Evolutionary conservation across 2,329 filamentous ascomycete genomes (phyloP), one percentile per base, ranked within the genome.

Genomic region (Pseudogymnoascus sp.): DNA sequence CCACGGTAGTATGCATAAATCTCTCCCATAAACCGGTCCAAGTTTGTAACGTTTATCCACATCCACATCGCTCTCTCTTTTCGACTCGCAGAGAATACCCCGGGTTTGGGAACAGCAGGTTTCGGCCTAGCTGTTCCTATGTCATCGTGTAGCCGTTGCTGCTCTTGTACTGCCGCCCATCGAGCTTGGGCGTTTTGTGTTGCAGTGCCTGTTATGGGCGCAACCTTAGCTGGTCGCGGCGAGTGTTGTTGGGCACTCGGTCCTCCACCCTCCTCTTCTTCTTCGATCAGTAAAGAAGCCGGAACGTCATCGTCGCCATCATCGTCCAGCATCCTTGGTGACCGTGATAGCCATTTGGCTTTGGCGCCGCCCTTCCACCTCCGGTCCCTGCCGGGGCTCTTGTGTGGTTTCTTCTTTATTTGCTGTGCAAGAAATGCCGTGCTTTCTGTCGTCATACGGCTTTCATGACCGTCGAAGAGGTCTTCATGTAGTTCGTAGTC

Each of bases 21-120:
- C 51, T 89, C 83, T 63, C 80, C 79, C 66, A 91, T 77, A 70
- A 90, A 90, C 62, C 83, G 83, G 71, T 91, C 88, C 63, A 91
- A 73, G 69, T 90, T 88, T 63, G 83, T 81, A 40, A 89, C 86
- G 69, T 90, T 90, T 16, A 86, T 84, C 85, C 87, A 91, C 66
- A 84, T 80, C 84, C 86, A 90, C 79, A 90, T 81, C 18, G 88
- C 88, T 70, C 84, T 86, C 68, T 88, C 84, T 73, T 83, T 83
- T 0, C 86, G 83, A 69, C 85, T 83, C 29, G 80, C 77, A 62
- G 77, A 64, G 18, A 72, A 77, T 61, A 80, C 75, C 10, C 78
- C 80, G 37, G 77, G 78, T 64, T 78, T 80, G 67, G 79, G 80
- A 67, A 79, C 80, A 61, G 78, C 80, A 63, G 62, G 64, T 11